phyloP scores from a whole-genome alignment of 2,329 filamentous ascomycete species.

The Hirsutella rhossiliensis region DNA sequence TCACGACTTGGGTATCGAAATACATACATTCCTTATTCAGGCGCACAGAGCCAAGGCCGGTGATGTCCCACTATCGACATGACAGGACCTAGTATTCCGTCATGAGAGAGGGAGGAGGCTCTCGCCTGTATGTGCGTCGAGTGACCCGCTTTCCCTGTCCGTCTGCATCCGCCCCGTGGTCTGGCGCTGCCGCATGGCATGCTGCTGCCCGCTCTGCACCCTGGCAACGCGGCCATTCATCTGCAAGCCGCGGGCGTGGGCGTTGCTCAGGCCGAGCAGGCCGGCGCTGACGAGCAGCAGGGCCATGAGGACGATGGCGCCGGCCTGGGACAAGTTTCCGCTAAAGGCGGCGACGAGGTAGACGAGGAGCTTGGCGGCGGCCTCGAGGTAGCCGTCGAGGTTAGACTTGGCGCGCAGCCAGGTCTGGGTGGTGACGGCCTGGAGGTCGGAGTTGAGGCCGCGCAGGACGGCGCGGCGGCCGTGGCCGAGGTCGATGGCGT shows the following conservation, averaged over 20 bases:
- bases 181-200: background rate
- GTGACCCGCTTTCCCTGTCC: conserved; percentile 1
- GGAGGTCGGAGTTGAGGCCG: conserved; percentile 42
- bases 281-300: conserved; percentile 40
- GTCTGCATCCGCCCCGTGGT: background rate
- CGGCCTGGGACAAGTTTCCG: conserved; percentile 41
- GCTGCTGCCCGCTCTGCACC: conserved; percentile 7
- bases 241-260: conserved; percentile 29
- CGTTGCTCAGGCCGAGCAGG: conserved; percentile 41
- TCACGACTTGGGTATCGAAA: no score
- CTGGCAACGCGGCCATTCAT: conserved; percentile 38
- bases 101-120: background rate
- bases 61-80: no score
- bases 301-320: conserved; percentile 36
- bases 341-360: conserved; percentile 43
- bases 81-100: no score
- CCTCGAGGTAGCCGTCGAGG: conserved; percentile 38
- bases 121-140: background rate
- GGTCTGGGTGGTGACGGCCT: conserved; percentile 42
- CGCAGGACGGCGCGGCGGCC: conserved; percentile 39
- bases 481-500: conserved; percentile 39
- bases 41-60: no score
- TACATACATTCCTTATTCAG: no score
- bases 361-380: conserved; percentile 42
- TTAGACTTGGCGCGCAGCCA: conserved; percentile 43